Evolutionary conservation across 805 yeast species (phyloP), one percentile per base, ranked within the genome.

Genomic region (Spathaspora arborariae): DNA sequence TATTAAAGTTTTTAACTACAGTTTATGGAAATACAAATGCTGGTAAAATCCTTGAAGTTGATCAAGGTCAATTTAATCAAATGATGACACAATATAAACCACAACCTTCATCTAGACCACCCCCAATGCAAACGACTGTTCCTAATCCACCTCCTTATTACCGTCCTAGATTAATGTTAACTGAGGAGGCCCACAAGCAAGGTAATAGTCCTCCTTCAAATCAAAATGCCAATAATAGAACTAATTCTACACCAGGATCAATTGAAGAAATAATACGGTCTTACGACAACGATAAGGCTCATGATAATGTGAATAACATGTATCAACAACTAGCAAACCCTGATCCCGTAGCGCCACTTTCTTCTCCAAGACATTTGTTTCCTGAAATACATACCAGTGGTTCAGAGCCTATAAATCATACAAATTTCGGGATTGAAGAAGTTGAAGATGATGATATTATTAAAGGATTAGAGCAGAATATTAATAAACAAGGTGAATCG

Each of bases 1-100:
- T 94, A 43, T 67, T 94, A 56, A 80, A 94, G 55, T 92, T 94
- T 54, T 72, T 94, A 57, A 95, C 97, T 2, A 80, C 91, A 5
- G 78, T 92, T 2, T 86, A 85, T 57, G 91, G 91, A 18, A 71
- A 56, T 33, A 38, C 45, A 6, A 78, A 75, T 53, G 80, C 82
- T 16, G 77, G 82, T 20, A 79, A 79, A 52, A 59, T 70, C 8
- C 57, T 69, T 41, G 75, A 70, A 45, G 65, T 65, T 8, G 72
- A 62, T 27, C 53, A 55, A 37, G 36, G 48, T 27, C 41, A 50
- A 20, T 43, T 46, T 21, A 50, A 54, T 44, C 62, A 58, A 35
- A 56, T 60, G 40, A 56, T 63, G 20, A 41, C 45, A 11, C 45
- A 44, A 39, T 44, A 40, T 27, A 37, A 15, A 16, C 46, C 38